Evolutionary conservation across 2,329 filamentous ascomycete genomes (phyloP), one percentile per base, ranked within the genome.

Genomic region (Alternaria sp.): DNA sequence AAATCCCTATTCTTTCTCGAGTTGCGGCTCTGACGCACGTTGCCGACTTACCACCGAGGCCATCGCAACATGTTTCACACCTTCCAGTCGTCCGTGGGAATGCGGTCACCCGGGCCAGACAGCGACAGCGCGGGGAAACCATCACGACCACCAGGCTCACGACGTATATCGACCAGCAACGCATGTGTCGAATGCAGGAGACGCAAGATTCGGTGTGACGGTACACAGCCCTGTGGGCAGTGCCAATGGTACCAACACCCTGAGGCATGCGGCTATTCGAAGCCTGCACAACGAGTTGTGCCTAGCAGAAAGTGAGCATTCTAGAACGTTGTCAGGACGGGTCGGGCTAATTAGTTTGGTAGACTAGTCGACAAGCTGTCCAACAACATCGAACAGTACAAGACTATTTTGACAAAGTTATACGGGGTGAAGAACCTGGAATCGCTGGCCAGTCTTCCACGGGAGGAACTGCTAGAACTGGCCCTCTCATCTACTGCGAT

Each of bases 171-270:
- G 4, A 82, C 80, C 4, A 81, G 75, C 68, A 82, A 90, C 70
- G 90, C 90, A 36, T 92, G 90, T 74, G 88, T 90, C 46, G 89
- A 91, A 69, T 92, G 91, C 79, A 88, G 92, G 72, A 84, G 91
- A 66, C 85, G 91, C 61, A 95, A 94, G 78, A 94, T 94, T 54
- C 88, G 91, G 63, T 95, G 91, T 72, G 90, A 93, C 79, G 91
- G 91, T 54, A 86, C 89, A 65, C 89, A 92, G 71, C 91, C 91
- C 10, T 95, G 91, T 72, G 90, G 90, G 36, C 91, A 93, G 73
- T 95, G 91, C 74, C 85, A 91, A 57, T 93, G 90, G 76, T 93
- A 92, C 73, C 87, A 91, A 56, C 90, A 91, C 62, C 89, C 90
- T 4, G 91, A 93, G 62, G 83, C 87, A 54, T 94, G 91, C 73